Conservation (phyloP, 2,329 filamentous ascomycete genomes). For the Lasiodiplodia sp. region DNA sequence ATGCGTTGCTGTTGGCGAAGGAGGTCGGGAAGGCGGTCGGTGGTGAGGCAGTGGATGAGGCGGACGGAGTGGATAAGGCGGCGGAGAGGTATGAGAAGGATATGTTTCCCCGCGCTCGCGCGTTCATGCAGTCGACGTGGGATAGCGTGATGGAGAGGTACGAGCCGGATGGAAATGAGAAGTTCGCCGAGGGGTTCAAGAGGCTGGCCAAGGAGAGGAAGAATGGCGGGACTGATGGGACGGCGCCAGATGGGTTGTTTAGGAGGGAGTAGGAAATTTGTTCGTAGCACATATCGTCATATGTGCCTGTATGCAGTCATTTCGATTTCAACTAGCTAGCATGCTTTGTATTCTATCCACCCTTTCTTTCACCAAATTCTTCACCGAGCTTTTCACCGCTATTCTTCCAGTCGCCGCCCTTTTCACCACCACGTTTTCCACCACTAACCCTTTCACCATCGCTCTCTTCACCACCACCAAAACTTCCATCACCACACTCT, state of each 20-base stretch:
- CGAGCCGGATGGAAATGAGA: constrained; percentile 35
- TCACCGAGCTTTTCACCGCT: too few relatives aligned
- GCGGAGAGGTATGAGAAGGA: constrained; percentile 35
- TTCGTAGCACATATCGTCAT: too few relatives aligned
- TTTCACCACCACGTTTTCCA: too few relatives aligned
- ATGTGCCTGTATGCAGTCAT: too few relatives aligned
- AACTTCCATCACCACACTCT: too few relatives aligned
- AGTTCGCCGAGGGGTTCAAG: constrained; percentile 49
- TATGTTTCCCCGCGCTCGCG: constrained; percentile 37
- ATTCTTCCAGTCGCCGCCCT: too few relatives aligned
- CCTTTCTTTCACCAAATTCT: too few relatives aligned
- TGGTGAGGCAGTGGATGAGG: constrained; percentile 35
- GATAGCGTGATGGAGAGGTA: constrained; percentile 9
- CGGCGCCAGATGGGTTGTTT: background rate
- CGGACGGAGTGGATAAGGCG: constrained; percentile 37
- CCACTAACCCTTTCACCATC: too few relatives aligned
- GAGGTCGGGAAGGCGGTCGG: background rate
- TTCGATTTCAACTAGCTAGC: too few relatives aligned
- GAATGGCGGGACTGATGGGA: constrained; percentile 30
- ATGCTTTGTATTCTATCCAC: too few relatives aligned
- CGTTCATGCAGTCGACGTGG: constrained; percentile 44
- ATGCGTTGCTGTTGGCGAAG: constrained; percentile 58
- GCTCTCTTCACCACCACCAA: too few relatives aligned
- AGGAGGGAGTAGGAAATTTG: background rate
- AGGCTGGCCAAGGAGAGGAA: constrained; percentile 27